Evolutionary conservation across 441 rosid species (phyloP), one percentile per base, ranked within the genome.

Genomic region (Viola pubescens): DNA sequence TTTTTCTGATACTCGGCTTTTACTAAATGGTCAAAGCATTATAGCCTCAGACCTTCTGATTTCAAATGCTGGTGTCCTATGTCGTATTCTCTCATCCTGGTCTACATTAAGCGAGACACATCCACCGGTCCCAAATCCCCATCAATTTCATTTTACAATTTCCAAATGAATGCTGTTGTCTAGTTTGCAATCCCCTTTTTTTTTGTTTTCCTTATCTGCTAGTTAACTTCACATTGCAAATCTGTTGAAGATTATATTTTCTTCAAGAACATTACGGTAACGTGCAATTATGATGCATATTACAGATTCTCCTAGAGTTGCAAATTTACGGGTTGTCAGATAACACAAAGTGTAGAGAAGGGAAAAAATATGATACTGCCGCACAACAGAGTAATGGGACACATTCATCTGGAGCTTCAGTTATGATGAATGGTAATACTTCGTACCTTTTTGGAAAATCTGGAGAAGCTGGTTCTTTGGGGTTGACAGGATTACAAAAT

Each of bases 291-390:
- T 45, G 6, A 12, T 64, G n/a, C 37, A 54, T 43, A 19, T 10
- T 61, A 54, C 76, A 87, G 94, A 67, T 76, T 70, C 68, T 76
- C 58, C 69, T 87, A 69, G 80, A 82, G 77, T 64, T 87, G 81
- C 83, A 79, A 75, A 82, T 87, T 60, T 77, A 87, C 73, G 94
- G 86, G 43, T 70, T 84, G 53, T 82, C 83, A 54, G 83, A 84
- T 72, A 76, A 74, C 57, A 72, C 63, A 43, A 72, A 69, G 65
- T 65, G 68, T 56, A 75, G 74, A 68, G 80, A 78, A 52, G 79
- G 75, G 65, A 80, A 62, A 65, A 75, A 73, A 63, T 79, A 72
- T 65, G 62, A 77, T 67, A 59, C 60, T 52, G 64, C 74, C 56
- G 37, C 43, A 42, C 70, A 66, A 62, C 59, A 64, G 52, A 60